Evolutionary conservation across 2,329 filamentous ascomycete genomes (phyloP).

Genomic region (Pseudocercospora cruenta): DNA sequence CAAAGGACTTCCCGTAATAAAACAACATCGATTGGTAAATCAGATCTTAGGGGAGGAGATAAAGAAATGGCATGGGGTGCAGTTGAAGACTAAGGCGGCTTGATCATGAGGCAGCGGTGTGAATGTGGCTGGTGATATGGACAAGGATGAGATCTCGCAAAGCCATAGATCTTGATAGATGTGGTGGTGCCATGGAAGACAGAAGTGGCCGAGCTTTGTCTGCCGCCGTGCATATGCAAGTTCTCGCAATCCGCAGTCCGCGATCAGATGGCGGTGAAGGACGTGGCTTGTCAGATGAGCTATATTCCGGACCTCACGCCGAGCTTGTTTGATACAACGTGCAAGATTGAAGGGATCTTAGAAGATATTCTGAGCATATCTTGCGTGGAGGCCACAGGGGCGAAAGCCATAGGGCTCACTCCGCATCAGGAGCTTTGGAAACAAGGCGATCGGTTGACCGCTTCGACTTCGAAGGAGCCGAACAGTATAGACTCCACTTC

Average conservation of each 20-base stretch:
- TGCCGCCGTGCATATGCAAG: neutral
- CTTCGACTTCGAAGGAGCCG: neutral
- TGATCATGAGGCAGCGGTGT: constrained; percentile 23
- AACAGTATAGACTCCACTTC: neutral
- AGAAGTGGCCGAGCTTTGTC: too few relatives aligned
- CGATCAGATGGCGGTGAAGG: neutral
- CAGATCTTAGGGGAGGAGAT: constrained; percentile 73
- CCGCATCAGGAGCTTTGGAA: neutral
- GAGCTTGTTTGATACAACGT: neutral
- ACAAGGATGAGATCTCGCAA: too few relatives aligned
- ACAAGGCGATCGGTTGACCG: neutral
- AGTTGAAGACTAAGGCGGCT: constrained; percentile 69
- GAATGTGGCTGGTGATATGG: neutral
- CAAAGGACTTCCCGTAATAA: constrained; percentile 70
- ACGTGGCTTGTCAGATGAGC: neutral
- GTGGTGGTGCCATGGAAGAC: too few relatives aligned
- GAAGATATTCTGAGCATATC: neutral
- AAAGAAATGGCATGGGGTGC: constrained; percentile 80
- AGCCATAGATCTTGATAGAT: neutral
- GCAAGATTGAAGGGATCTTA: neutral
- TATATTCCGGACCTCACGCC: neutral
- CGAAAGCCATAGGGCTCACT: neutral
- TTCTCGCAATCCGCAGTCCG: neutral
- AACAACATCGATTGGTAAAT: constrained; percentile 83
- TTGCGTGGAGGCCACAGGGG: too few relatives aligned